Conservation (phyloP, 345 rosid species). For the Ceriops zippeliana region DNA sequence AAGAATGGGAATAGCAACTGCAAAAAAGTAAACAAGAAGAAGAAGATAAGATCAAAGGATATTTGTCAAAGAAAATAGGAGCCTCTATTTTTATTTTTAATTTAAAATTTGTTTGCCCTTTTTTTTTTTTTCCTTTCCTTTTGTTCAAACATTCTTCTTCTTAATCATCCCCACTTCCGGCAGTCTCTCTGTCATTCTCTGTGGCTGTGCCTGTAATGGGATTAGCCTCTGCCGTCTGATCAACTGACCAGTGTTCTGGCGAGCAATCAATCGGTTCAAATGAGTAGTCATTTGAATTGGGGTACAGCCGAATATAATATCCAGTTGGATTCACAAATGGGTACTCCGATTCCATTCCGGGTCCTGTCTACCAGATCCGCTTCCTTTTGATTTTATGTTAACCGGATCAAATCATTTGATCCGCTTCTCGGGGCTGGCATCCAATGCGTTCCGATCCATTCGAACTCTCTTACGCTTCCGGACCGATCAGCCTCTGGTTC, state of each 20-base stretch:
- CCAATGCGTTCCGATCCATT: constrained; percentile 29
- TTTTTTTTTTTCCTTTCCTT: not conserved
- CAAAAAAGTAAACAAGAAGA: too few species aligned
- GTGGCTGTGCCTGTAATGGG: constrained; percentile 2
- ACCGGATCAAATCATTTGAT: constrained; percentile 12
- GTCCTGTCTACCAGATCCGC: constrained; percentile 19
- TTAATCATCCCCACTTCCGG: constrained; percentile 18
- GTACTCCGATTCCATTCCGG: constrained; percentile 11
- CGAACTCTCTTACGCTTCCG: not conserved
- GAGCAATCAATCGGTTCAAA: constrained; percentile 4
- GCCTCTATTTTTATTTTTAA: not conserved
- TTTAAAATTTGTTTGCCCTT: constrained; percentile 1
- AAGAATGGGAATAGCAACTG: too few species aligned
- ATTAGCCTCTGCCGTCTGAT: constrained; percentile 26
- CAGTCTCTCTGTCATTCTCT: not conserved
- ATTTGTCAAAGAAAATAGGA: too few species aligned
- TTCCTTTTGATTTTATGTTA: not conserved
- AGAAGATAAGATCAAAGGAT: too few species aligned
- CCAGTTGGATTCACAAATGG: constrained; percentile 7
- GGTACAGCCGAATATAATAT: constrained; percentile 5
- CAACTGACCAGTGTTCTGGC: constrained; percentile 19
- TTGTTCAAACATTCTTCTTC: constrained; percentile 3
- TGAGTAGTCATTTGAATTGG: not conserved
- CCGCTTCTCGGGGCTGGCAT: constrained; percentile 6
- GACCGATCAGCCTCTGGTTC: not conserved